A percentile compares a stretch with the other conserved stretches of the same genome.
These are phyloP conservation scores for Hypoxylon sp. DNA, from an alignment of 2,329 filamentous ascomycete species.

Conservation along the genomic window DNA sequence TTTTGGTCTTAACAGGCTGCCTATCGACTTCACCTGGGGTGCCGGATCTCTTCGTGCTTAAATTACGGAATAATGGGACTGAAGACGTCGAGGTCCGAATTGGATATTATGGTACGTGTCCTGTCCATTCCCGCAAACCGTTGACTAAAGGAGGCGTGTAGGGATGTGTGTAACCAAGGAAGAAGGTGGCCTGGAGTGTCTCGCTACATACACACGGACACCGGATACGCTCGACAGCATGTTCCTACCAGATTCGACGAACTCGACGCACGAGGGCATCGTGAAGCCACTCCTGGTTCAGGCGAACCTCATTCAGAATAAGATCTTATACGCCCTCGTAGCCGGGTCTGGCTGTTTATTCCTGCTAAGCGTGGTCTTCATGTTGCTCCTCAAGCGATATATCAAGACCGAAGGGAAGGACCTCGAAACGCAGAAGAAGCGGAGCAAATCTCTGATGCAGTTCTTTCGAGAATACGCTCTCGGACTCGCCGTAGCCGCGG, in stretches of 20 bases:
- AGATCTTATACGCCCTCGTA: constrained; percentile 13
- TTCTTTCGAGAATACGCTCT: constrained; percentile 17
- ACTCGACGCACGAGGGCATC: not conserved
- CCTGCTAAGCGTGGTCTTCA: not conserved
- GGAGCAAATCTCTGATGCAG: not conserved
- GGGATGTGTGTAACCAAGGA: constrained; percentile 7
- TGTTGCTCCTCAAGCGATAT: constrained; percentile 17
- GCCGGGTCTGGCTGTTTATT: constrained; percentile 7
- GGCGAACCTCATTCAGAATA: constrained; percentile 17
- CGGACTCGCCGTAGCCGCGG: constrained; percentile 16
- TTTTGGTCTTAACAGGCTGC: constrained; percentile 8
- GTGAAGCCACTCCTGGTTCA: constrained; percentile 1
- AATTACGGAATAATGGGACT: not conserved
- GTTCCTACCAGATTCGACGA: not conserved
- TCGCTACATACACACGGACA: not conserved
- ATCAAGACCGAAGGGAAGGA: constrained; percentile 2
- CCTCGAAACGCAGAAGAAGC: not conserved
- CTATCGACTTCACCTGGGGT: constrained; percentile 3
- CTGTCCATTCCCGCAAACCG: not conserved
- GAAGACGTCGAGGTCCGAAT: constrained; percentile 1
- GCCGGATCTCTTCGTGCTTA: not conserved
- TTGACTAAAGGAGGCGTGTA: not conserved
- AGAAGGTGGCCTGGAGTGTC: not conserved
- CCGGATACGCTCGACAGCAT: not conserved
- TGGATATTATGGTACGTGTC: constrained; percentile 8